Evolutionary conservation across 2,329 filamentous ascomycete genomes (phyloP), one percentile per base, ranked within the genome.

Genomic region (Akanthomyces uredinophilus): DNA sequence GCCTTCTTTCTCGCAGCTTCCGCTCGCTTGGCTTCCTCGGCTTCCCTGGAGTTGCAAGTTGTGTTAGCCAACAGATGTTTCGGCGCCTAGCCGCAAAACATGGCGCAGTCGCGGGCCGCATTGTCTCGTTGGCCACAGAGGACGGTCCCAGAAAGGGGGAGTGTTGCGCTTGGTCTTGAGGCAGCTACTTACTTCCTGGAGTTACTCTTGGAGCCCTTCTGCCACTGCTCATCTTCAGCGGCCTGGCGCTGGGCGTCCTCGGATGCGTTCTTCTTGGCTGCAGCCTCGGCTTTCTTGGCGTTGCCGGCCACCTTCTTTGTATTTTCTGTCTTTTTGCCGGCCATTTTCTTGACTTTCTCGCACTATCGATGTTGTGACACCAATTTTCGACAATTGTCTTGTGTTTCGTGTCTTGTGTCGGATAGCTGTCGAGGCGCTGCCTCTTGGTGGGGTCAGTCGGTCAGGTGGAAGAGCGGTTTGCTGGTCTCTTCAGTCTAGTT

Each of bases 281-380:
- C 94, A 3, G 87, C 88, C 54, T 97, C 92, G 65, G 92, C 92
- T 82, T 99, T 98, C 78, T 92, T 85, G 65, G 93, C 92, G 75
- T 97, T 92, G 66, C 94, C 95, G 10, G 88, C 86, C 3, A 79
- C 92, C 81, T 98, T 98, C 79, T 96, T 98, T 74, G 83, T 89
- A 78, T 90, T 92, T 66, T 96, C 92, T 60, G 81, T 84, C 75
- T 90, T 93, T 77, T 90, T 91, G 68, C 83, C 84, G 32, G 81
- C 88, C 90, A 93, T 93, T 29, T 58, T 41, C 10, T 2, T 32
- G 13, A 14, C 22, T 32, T 16, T 4, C 7, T 52, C 24, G 49
- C 37, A 27, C 49, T 53, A 27, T 20, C 11, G n/a, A 44, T 41
- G 46, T 24, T 27, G 57, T 39, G 24, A 11, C 47, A 47, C 50